Evolutionary conservation across 768 basidiomycete species (phyloP).

Genomic region (Pulveroboletus sp.): DNA sequence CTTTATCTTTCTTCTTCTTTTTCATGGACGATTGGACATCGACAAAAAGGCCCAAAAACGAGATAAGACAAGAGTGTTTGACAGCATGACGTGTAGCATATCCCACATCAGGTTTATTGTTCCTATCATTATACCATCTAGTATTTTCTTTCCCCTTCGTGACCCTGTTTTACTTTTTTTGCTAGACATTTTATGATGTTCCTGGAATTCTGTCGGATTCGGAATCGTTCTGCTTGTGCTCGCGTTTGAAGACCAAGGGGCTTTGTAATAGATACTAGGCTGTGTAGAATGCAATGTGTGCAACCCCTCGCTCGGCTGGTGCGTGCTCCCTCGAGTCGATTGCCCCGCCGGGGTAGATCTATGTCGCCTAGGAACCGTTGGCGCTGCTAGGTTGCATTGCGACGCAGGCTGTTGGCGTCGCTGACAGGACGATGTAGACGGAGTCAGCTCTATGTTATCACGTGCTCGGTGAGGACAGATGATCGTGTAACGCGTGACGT

Average conservation of each 20-base stretch:
- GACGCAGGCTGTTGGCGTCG: no score
- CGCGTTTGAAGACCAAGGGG: background rate
- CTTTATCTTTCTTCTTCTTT: constrained; percentile 16
- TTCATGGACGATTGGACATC: constrained; percentile 5
- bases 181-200: background rate
- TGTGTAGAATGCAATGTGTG: constrained; percentile 10
- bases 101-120: constrained; percentile 7
- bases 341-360: no score
- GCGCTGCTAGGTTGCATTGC: no score
- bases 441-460: no score
- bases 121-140: constrained; percentile 24
- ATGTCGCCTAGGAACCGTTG: no score
- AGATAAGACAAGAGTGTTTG: constrained; percentile 3
- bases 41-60: constrained; percentile 15
- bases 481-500: no score
- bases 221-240: background rate
- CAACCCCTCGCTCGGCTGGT: background rate
- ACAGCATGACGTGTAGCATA: constrained; percentile 23
- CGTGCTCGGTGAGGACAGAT: no score
- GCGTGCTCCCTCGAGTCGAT: no score
- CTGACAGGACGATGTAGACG: no score
- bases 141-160: background rate
- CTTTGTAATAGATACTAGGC: constrained; percentile 17
- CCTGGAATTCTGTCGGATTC: background rate
- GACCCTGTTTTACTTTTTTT: background rate